phyloP scores from a whole-genome alignment of 2,329 filamentous ascomycete genomes.

The Allantophomopsis lycopodina region DNA sequence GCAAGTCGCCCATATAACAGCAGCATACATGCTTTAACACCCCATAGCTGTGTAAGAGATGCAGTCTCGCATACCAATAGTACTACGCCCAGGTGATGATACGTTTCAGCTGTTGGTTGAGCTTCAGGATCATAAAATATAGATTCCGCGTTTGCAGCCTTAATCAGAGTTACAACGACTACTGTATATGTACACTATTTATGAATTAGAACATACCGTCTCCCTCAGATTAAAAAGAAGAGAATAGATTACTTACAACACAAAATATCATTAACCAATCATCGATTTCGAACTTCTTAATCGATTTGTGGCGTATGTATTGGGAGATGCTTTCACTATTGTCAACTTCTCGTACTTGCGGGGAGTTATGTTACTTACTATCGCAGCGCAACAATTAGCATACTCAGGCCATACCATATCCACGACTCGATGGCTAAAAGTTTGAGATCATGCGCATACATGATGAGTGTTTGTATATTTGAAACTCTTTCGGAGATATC shows the following conservation, averaged over 20 bases:
- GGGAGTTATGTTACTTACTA: too few species aligned
- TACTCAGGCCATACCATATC: too few species aligned
- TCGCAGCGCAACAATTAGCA: too few species aligned
- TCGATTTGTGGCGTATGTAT: too few species aligned
- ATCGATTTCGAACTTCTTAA: background rate
- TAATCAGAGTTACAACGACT: background rate
- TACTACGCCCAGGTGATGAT: background rate
- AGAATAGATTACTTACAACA: background rate
- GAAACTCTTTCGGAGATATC: too few species aligned
- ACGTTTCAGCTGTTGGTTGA: background rate
- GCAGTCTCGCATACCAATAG: background rate
- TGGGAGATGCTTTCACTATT: too few species aligned
- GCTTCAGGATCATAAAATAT: too few species aligned
- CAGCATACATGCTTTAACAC: constrained; percentile 35
- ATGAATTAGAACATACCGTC: background rate
- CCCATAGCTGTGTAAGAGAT: too few species aligned
- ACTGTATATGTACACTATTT: background rate
- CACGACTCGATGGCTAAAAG: too few species aligned
- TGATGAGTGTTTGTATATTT: too few species aligned
- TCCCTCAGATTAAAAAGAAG: background rate
- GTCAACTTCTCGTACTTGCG: too few species aligned
- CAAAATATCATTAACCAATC: background rate
- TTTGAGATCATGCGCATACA: too few species aligned
- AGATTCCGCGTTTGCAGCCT: background rate
- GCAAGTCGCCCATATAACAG: constrained; percentile 42